phyloP scores from a whole-genome alignment of 768 basidiomycete genomes.

The Lactarius psammicola region DNA sequence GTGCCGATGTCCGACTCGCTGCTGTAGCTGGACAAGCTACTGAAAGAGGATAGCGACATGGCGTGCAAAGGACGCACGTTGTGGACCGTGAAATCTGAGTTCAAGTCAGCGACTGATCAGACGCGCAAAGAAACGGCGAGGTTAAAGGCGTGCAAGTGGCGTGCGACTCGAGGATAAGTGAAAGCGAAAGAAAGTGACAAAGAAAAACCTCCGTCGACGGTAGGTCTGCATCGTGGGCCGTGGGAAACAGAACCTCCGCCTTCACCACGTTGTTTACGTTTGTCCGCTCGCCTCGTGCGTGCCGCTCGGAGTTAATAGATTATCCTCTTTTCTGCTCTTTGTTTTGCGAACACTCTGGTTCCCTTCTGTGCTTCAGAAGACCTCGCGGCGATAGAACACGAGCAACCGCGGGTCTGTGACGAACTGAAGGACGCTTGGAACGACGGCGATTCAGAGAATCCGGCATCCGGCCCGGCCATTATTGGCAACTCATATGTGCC shows the following conservation, averaged over 20 bases:
- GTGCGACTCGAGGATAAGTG: background rate
- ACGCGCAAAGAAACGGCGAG: slow-evolving; percentile 1
- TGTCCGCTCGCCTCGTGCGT: background rate
- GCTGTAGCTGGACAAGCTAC: slow-evolving; percentile 28
- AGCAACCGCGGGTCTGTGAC: background rate
- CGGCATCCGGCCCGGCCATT: no score
- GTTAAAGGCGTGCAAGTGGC: background rate
- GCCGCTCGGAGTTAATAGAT: background rate
- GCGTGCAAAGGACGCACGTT: slow-evolving; percentile 20
- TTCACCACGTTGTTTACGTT: background rate
- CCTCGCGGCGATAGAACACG: background rate
- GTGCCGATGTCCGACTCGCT: slow-evolving; percentile 26
- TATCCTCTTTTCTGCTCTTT: background rate
- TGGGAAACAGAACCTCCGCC: slow-evolving; percentile 4
- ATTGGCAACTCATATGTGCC: no score
- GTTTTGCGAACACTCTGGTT: background rate
- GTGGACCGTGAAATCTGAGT: background rate
- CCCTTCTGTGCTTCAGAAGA: background rate
- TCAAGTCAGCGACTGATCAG: background rate
- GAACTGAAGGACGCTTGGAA: background rate
- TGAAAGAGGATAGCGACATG: slow-evolving; percentile 28
- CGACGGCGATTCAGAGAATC: background rate
- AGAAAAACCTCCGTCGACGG: background rate
- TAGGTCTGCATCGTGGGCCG: slow-evolving; percentile 18
- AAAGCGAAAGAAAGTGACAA: background rate